These are phyloP conservation scores for Ceratocystis eucalypticola DNA, from an alignment of 2,329 filamentous ascomycete genomes.

Conservation along the genomic window DNA sequence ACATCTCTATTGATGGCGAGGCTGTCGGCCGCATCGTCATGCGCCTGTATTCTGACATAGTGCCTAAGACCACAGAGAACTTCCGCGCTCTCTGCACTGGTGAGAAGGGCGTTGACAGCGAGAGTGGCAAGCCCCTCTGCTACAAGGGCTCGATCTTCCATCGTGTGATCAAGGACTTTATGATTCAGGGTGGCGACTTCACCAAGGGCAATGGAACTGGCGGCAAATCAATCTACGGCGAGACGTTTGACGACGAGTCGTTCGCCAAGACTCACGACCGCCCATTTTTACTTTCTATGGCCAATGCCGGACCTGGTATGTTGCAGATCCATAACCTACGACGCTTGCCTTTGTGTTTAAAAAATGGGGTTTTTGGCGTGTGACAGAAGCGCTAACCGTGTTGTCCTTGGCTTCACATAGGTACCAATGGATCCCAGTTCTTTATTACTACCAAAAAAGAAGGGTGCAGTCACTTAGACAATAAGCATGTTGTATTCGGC, in stretches of 20 bases:
- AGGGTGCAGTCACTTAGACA: slow-evolving; percentile 67
- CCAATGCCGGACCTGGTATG: slow-evolving; percentile 82
- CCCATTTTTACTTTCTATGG: slow-evolving; percentile 92
- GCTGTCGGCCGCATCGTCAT: slow-evolving; percentile 68
- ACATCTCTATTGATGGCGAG: slow-evolving; percentile 67
- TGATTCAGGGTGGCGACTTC: slow-evolving; percentile 98
- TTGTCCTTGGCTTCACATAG: slow-evolving; percentile 28
- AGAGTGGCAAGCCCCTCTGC: slow-evolving; percentile 70
- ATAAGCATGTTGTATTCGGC: slow-evolving; percentile 95
- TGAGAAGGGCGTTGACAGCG: slow-evolving; percentile 68
- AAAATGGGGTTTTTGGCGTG: background rate
- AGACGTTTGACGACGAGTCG: slow-evolving; percentile 95
- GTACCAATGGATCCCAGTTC: slow-evolving; percentile 95
- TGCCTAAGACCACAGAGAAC: slow-evolving; percentile 93
- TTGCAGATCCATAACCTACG: slow-evolving; percentile 18
- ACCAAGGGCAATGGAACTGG: slow-evolving; percentile 89
- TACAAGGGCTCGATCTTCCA: slow-evolving; percentile 93
- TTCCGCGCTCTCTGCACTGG: slow-evolving; percentile 90
- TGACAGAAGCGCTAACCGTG: slow-evolving; percentile 17
- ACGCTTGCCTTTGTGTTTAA: background rate
- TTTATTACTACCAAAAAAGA: slow-evolving; percentile 91
- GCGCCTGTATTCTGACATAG: slow-evolving; percentile 63
- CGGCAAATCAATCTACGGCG: slow-evolving; percentile 92
- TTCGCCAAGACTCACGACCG: slow-evolving; percentile 84
- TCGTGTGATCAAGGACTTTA: slow-evolving; percentile 95